Conservation (phyloP, 2,329 filamentous ascomycete species). For the Claviceps pazoutovae region DNA sequence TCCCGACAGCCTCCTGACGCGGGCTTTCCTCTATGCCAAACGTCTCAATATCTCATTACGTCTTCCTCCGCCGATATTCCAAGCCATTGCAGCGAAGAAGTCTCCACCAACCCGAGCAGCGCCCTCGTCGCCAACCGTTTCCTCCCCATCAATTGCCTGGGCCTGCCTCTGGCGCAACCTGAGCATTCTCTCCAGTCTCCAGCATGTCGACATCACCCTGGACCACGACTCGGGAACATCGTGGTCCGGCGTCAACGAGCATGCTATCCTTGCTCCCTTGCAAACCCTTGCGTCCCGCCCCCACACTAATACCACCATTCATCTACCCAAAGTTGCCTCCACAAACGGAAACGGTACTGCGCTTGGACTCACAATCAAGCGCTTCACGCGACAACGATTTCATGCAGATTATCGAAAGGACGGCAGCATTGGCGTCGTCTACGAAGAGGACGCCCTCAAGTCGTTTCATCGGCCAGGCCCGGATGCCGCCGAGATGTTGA, state of each 20-base stretch:
- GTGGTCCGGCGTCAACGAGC: slow-evolving; percentile 5
- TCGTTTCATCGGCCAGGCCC: slow-evolving; percentile 1
- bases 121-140: no score
- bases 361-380: not conserved
- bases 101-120: not conserved
- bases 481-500: not conserved
- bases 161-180: slow-evolving; percentile 1
- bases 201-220: not conserved
- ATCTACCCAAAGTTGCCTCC: slow-evolving; percentile 1
- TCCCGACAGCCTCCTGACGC: not conserved
- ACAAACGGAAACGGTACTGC: not conserved
- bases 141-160: not conserved
- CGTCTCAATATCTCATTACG: slow-evolving; percentile 1
- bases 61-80: not conserved
- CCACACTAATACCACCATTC: not conserved
- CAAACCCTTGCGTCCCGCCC: not conserved
- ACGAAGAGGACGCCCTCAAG: slow-evolving; percentile 6
- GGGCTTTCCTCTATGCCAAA: not conserved
- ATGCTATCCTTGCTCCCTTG: slow-evolving; percentile 1
- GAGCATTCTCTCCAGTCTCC: not conserved
- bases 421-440: slow-evolving; percentile 4
- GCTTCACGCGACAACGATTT: slow-evolving; percentile 4
- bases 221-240: slow-evolving; percentile 6
- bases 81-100: not conserved
- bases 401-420: slow-evolving; percentile 4